Evolutionary conservation across 345 rosid species (phyloP).

Genomic region (Eucalyptus marginata): DNA sequence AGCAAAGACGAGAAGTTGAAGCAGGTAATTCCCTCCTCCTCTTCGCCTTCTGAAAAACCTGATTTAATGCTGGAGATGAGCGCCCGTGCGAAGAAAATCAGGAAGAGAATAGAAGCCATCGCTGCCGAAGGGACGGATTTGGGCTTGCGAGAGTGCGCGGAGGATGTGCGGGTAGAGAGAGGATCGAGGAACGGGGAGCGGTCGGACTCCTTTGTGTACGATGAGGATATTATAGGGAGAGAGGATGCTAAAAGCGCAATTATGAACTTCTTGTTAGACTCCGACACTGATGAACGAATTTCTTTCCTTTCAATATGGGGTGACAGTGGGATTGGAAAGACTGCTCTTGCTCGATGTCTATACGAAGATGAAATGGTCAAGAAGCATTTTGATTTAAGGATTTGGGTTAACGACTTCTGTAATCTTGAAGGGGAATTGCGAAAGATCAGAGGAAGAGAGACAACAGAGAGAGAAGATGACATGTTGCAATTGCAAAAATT

Average conservation of each 20-base stretch:
- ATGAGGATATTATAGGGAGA: too few species aligned
- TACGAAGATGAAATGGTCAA: neutral
- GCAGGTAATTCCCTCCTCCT: too few species aligned
- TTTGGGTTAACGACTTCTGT: accelerated
- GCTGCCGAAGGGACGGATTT: accelerated
- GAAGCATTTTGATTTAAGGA: neutral
- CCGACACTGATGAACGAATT: accelerated
- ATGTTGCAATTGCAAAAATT: accelerated
- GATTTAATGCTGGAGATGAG: neutral
- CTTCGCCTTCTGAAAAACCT: too few species aligned
- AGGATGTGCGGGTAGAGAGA: accelerated
- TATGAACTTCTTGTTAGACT: too few species aligned
- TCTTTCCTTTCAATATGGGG: neutral
- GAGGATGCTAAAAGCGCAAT: too few species aligned
- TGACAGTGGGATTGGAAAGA: accelerated
- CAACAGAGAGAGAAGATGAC: neutral
- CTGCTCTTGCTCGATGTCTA: neutral
- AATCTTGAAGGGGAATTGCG: accelerated
- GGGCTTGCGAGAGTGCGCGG: neutral
- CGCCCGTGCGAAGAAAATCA: accelerated
- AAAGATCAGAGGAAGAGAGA: too few species aligned
- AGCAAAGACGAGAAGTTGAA: too few species aligned
- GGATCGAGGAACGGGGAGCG: too few species aligned
- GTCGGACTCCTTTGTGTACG: neutral
- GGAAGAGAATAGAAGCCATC: accelerated